phyloP scores from a whole-genome alignment of 2,329 filamentous ascomycete species.

The Microsporum ferrugineum region DNA sequence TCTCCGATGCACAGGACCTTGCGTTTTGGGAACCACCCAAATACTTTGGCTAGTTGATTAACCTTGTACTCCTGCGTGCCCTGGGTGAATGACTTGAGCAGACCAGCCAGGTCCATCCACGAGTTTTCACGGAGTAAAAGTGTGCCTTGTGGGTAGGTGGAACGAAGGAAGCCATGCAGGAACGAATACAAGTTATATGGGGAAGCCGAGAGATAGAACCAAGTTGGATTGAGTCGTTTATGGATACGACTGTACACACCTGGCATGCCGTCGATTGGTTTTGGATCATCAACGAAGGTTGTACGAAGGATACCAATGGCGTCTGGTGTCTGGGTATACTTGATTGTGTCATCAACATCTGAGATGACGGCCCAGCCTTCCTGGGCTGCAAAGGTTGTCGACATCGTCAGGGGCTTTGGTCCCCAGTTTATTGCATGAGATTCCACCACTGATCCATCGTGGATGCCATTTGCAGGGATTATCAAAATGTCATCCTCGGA shows the following conservation, averaged over 20 bases:
- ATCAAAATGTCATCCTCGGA: conserved; percentile 51
- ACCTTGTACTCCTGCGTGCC: conserved; percentile 81
- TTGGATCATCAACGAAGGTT: conserved; percentile 68
- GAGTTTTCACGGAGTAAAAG: conserved; percentile 74
- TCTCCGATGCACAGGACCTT: conserved; percentile 81
- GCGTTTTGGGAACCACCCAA: conserved; percentile 64
- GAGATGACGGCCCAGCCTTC: conserved; percentile 79
- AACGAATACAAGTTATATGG: conserved; percentile 93
- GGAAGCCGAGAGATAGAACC: conserved; percentile 88
- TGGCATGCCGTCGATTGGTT: conserved; percentile 68
- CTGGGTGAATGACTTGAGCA: conserved; percentile 67
- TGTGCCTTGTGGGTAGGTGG: conserved; percentile 63
- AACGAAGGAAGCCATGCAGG: conserved; percentile 59
- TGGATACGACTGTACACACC: conserved; percentile 63
- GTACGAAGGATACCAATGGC: conserved; percentile 68
- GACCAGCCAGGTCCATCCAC: conserved; percentile 71
- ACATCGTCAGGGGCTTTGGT: conserved; percentile 43
- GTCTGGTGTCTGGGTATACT: conserved; percentile 71
- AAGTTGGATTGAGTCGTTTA: conserved; percentile 51
- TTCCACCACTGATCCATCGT: conserved; percentile 40
- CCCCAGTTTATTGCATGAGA: conserved; percentile 21
- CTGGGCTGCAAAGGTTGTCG: conserved; percentile 61
- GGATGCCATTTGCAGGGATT: conserved; percentile 24
- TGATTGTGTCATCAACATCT: conserved; percentile 93
- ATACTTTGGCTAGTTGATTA: conserved; percentile 64